Evolutionary conservation across 192 early-diverging fungal genomes (phyloP), one percentile per base, ranked within the genome.

Genomic region (Geosiphon pyriformis): DNA sequence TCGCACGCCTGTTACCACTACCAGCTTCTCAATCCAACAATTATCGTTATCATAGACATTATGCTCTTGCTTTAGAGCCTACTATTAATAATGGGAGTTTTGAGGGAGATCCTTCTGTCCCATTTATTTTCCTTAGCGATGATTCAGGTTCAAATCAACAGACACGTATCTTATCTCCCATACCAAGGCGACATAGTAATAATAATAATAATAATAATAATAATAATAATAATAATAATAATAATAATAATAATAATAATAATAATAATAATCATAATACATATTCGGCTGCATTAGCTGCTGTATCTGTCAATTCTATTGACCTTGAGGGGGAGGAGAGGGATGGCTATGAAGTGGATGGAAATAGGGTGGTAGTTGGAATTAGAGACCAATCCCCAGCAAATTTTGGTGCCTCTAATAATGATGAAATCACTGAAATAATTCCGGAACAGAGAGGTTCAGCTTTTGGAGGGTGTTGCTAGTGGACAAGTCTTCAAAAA

Each of bases 111-210:
- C 27, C 8, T 32, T 12, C 30, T 32, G 6, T 57, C 30, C 11
- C 3, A 31, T 25, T 15, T 57, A n/a, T 27, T 4, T 12, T 20
- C 22, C 12, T 22, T 53, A 23, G 8, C 23, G n/a, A 53, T 20
- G 51, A 53, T 53, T 57, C 55, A 29, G 11, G 11, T 15, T 8
- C 7, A 11, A 31, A 32, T 31, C 26, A 29, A 32, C 55, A 57
- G 27, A 46, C 60, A n/a, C 60, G 47, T 11, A 62, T 62, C 46
- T 7, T 62, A 31, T 62, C 60, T 4, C 60, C 60, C 30, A 62
- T 62, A 49, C 60, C 60, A 8, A 62, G 60, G 27, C 35, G 60
- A 26, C 49, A 49, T 49, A 37, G 49, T 20, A 12, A 33, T 20
- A 62, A 25, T 27, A 23, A 42, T 27, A 7, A 3, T 42, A n/a